Evolutionary conservation across 1,139 yeast species (phyloP).

Genomic region (Arxiozyma bovina): DNA sequence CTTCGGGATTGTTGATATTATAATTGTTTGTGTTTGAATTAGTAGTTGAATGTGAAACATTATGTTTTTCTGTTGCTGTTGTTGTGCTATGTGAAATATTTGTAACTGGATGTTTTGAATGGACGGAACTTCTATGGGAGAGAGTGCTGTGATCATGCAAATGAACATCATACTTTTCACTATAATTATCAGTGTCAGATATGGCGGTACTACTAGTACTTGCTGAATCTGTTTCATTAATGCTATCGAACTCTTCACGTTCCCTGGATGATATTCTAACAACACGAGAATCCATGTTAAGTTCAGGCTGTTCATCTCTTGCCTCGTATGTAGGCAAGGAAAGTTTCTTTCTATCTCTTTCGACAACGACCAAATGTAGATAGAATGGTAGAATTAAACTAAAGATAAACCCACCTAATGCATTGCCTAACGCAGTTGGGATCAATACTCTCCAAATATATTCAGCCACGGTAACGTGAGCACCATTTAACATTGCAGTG

Average conservation of each 20-base stretch:
- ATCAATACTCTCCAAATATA: slow-evolving; percentile 63
- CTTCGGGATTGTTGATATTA: neutral
- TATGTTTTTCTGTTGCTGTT: neutral
- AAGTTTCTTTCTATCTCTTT: slow-evolving; percentile 50
- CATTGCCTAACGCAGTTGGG: slow-evolving; percentile 63
- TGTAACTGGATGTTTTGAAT: neutral
- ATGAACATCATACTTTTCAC: neutral
- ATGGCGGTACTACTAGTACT: neutral
- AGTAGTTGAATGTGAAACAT: neutral
- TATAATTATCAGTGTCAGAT: neutral
- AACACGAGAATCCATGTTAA: slow-evolving; percentile 68
- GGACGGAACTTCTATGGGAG: neutral
- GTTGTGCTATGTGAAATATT: neutral
- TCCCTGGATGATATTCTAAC: slow-evolving; percentile 37
- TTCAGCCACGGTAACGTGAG: slow-evolving; percentile 51
- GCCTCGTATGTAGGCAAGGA: slow-evolving; percentile 59
- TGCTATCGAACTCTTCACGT: slow-evolving; percentile 8
- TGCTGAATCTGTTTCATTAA: slow-evolving; percentile 3
- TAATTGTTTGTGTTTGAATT: neutral
- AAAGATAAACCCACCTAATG: slow-evolving; percentile 60
- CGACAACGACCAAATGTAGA: slow-evolving; percentile 60
- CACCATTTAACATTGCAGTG: slow-evolving; percentile 58
- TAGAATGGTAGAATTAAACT: slow-evolving; percentile 59
- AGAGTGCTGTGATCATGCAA: neutral
- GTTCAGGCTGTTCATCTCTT: slow-evolving; percentile 71